Percentiles rank a stretch among this genome's conserved stretches.
Conservation (phyloP, 441 rosid genomes). For the Capsella rubella region DNA sequence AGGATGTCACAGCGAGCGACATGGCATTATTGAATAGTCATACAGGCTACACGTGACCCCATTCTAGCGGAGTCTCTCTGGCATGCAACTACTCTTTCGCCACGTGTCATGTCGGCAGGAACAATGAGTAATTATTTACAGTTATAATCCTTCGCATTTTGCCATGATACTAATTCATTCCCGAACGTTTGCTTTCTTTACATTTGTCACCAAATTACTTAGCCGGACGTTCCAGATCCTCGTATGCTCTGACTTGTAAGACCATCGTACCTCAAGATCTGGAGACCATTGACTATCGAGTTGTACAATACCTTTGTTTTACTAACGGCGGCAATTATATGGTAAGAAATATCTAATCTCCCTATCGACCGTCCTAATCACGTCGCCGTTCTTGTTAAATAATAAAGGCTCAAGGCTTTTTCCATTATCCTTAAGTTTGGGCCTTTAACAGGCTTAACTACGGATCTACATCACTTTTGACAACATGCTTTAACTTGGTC, state of each 20-base stretch:
- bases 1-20: constrained; percentile 11
- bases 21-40: constrained; percentile 32
- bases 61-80: constrained; percentile 35
- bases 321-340: too few species aligned
- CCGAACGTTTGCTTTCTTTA: not conserved
- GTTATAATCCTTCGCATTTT: not conserved
- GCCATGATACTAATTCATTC: not conserved
- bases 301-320: too few species aligned
- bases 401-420: not conserved
- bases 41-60: constrained; percentile 31
- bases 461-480: not conserved
- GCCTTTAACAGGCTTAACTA: not conserved
- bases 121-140: constrained; percentile 2
- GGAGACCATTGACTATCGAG: not conserved
- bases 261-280: not conserved
- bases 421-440: not conserved
- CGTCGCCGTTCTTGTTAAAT: too few species aligned
- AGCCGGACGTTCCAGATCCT: too few species aligned
- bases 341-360: too few species aligned
- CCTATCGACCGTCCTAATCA: too few species aligned
- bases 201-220: too few species aligned
- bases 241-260: too few species aligned
- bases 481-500: too few species aligned
- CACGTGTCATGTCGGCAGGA: constrained; percentile 40
- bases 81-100: constrained; percentile 18